phyloP scores from a whole-genome alignment of 75 land plant genomes.

The Sequoia sempervirens region DNA sequence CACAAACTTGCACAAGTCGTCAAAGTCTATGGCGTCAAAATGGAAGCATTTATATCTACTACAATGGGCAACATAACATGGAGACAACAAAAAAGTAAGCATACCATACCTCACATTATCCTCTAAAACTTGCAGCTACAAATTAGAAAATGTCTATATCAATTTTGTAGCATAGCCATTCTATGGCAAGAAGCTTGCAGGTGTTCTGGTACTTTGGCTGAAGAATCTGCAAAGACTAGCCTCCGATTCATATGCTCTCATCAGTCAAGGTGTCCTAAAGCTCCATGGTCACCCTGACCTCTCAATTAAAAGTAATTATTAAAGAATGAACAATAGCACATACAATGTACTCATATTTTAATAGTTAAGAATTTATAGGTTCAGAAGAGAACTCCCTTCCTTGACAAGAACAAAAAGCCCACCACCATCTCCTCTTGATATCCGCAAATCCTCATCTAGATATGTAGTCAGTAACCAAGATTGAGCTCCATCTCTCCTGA shows the following conservation, averaged over 20 bases:
- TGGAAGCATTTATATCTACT: not conserved
- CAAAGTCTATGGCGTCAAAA: not conserved
- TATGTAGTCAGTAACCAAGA: slow-evolving; percentile 75
- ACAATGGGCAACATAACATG: not conserved
- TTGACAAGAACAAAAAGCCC: slow-evolving; percentile 78
- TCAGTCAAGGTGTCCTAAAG: not conserved
- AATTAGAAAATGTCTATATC: not conserved
- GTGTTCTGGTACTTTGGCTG: not conserved
- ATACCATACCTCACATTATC: not conserved
- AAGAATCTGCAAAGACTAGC: not conserved
- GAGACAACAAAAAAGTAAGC: not conserved
- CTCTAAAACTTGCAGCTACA: not conserved
- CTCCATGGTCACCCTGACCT: not conserved
- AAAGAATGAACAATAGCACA: not conserved
- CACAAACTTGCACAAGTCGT: not conserved
- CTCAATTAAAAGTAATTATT: not conserved
- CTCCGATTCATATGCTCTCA: not conserved
- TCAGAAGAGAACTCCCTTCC: slow-evolving; percentile 61
- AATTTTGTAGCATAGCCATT: too few species aligned
- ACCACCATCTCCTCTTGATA: slow-evolving; percentile 91
- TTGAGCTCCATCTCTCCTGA: slow-evolving; percentile 48
- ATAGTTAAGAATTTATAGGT: slow-evolving; percentile 6
- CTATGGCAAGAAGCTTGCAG: too few species aligned
- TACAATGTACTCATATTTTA: not conserved
- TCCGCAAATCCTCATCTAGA: slow-evolving; percentile 76